phyloP scores from a whole-genome alignment of 2,329 filamentous ascomycete genomes.

The Pseudocercospora ulei region DNA sequence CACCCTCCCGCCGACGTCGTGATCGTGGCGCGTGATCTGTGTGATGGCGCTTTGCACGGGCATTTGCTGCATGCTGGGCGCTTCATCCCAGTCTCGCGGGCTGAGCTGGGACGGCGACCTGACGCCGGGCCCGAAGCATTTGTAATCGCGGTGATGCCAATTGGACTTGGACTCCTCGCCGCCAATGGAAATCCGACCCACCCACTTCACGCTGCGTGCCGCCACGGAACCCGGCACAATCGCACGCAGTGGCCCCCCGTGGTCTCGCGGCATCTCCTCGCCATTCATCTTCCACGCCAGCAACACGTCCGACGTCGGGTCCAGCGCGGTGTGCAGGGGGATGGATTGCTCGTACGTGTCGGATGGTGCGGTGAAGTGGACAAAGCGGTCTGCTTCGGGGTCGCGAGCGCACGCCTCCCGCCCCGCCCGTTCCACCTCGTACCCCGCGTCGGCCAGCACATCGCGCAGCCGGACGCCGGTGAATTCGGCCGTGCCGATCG shows the following conservation, averaged over 20 bases:
- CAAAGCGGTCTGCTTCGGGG: slow-evolving; percentile 39
- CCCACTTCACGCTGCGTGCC: slow-evolving; percentile 55
- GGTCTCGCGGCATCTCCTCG: slow-evolving; percentile 53
- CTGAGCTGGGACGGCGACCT: slow-evolving; percentile 34
- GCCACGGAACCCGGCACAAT: slow-evolving; percentile 57
- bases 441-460: slow-evolving; percentile 49
- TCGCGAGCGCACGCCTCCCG: slow-evolving; percentile 26
- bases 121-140: slow-evolving; percentile 51
- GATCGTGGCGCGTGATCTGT: slow-evolving; percentile 22
- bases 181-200: slow-evolving; percentile 51
- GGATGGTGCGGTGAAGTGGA: slow-evolving; percentile 41
- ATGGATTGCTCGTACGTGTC: slow-evolving; percentile 25
- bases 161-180: slow-evolving; percentile 57
- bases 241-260: slow-evolving; percentile 54
- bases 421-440: slow-evolving; percentile 33
- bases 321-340: slow-evolving; percentile 43
- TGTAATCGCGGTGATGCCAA: slow-evolving; percentile 60
- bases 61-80: slow-evolving; percentile 57
- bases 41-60: slow-evolving; percentile 60
- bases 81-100: slow-evolving; percentile 51
- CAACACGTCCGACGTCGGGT: slow-evolving; percentile 53
- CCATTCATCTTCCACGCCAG: slow-evolving; percentile 65
- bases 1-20: slow-evolving; percentile 23
- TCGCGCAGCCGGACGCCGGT: slow-evolving; percentile 49
- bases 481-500: slow-evolving; percentile 53